Base-by-base conservation (phyloP, 2,329 filamentous ascomycete genomes). In the Neopestalotiopsis sp. region DNA sequence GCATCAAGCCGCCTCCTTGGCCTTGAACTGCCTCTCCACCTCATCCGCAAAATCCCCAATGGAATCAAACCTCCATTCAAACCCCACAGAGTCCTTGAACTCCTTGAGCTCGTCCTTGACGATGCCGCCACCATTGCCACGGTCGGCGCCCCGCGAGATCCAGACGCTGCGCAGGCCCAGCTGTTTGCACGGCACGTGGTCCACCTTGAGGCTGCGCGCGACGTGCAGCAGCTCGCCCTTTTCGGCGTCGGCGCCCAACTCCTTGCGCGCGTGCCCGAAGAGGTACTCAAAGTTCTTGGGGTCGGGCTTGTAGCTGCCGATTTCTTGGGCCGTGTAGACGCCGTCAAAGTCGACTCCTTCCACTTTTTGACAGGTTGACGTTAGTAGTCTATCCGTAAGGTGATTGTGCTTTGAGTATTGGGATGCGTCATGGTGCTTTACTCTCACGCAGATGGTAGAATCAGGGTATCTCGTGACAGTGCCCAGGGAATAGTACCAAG, bases 301-400 rank as follows among this genome's bases (percentile, higher is more conserved):
- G 70, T 87, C 81, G 0, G 92, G 92, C 81, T 94, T 94, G 78
- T 94, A 94, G 6, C 83, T 85, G 1, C 92, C 91, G 66, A 94
- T 88, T 59, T 92, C 87, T 79, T 94, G 83, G 1, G 92, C 92
- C 2, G 91, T 93, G 78, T 91, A 89, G 30, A 92, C 82, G 13
- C 86, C 85, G 73, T 92, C 90, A 74, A 94, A 85, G 9, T 61
- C 63, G 2, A 87, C 83, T 0, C 84, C 86, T 20, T 81, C 76
- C 13, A 93, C 45, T 53, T 17, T n/a, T 10, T 38, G 42, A 49
- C 12, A n/a, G 5, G 42, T 49, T n/a, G 12, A n/a, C 0, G 2
- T 49, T 49, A 49, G 4, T 17, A 1, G 5, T 1, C 2, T 13
- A 49, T 49, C 10, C 34, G 0, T 6, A n/a, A 17, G 14, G 14